Conservation (phyloP, 23 red algal genomes). For the Rhodosorus marinus region DNA sequence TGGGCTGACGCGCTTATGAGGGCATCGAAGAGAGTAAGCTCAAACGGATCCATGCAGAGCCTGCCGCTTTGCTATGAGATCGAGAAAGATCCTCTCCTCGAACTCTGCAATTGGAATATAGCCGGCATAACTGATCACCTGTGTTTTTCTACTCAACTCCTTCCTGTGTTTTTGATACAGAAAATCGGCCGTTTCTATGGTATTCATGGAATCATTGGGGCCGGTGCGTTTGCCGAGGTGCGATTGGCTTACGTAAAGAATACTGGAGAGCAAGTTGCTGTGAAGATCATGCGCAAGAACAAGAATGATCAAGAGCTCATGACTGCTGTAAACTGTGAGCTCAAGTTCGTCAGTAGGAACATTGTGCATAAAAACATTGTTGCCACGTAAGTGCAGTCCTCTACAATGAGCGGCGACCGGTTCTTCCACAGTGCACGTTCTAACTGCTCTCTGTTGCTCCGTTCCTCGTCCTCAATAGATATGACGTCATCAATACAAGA, state of each 20-base stretch:
- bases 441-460: no score
- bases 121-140: conserved; percentile 19
- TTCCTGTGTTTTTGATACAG: no score
- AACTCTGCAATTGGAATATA: conserved; percentile 35
- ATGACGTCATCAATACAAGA: conserved; percentile 68
- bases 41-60: conserved; percentile 19
- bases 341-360: conserved; percentile 67
- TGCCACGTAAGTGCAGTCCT: not conserved
- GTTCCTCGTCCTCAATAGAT: no score
- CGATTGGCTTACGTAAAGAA: conserved; percentile 61
- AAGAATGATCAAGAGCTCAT: conserved; percentile 55
- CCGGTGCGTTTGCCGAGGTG: conserved; percentile 78
- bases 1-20: conserved; percentile 61
- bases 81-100: conserved; percentile 22
- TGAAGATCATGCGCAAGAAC: conserved; percentile 90
- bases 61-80: conserved; percentile 16
- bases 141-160: no score
- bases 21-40: conserved; percentile 18
- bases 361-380: conserved; percentile 64
- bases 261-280: conserved; percentile 47
- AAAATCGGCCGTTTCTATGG: conserved; percentile 71
- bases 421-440: not conserved
- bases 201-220: conserved; percentile 49
- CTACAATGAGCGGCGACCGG: not conserved
- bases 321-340: conserved; percentile 54